Conservation (phyloP, 2,329 filamentous ascomycete species). For the Metarhizium rileyi region DNA sequence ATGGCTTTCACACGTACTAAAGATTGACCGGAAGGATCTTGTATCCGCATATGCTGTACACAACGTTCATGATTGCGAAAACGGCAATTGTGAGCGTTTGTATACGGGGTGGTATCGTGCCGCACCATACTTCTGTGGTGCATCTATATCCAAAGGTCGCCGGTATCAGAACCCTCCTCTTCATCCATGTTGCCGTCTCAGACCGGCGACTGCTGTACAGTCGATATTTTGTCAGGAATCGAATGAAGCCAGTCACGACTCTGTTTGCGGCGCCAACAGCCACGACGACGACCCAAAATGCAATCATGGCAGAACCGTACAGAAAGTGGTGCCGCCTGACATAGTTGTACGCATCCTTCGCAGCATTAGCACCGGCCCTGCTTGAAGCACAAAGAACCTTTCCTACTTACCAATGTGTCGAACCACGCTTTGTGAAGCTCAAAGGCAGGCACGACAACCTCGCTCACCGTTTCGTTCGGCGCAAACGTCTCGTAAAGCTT, state of each 20-base stretch:
- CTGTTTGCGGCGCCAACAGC: slow-evolving; percentile 26
- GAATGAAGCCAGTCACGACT: slow-evolving; percentile 9
- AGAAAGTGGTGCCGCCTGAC: slow-evolving; percentile 22
- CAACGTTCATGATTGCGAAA: slow-evolving; percentile 30
- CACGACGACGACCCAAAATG: slow-evolving; percentile 32
- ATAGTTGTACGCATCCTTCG: slow-evolving; percentile 20
- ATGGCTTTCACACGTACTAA: slow-evolving; percentile 23
- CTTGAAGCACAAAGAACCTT: not conserved
- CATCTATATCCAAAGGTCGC: slow-evolving; percentile 34
- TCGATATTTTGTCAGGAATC: not conserved
- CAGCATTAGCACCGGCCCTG: not conserved
- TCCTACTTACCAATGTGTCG: slow-evolving; percentile 26
- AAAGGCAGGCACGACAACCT: slow-evolving; percentile 25
- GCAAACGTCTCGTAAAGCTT: slow-evolving; percentile 15
- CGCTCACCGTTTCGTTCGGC: slow-evolving; percentile 10
- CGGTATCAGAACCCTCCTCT: slow-evolving; percentile 25
- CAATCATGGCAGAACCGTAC: slow-evolving; percentile 27
- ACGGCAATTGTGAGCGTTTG: slow-evolving; percentile 29
- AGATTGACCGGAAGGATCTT: slow-evolving; percentile 26
- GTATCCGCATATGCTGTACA: slow-evolving; percentile 27
- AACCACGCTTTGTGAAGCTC: slow-evolving; percentile 25
- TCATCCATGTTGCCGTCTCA: slow-evolving; percentile 17
- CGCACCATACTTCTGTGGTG: slow-evolving; percentile 34
- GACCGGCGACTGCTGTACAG: slow-evolving; percentile 1
- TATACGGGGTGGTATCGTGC: slow-evolving; percentile 33